Evolutionary conservation across 2,329 filamentous ascomycete genomes (phyloP), one percentile per base, ranked within the genome.

Genomic region (Pseudocercospora ulei): DNA sequence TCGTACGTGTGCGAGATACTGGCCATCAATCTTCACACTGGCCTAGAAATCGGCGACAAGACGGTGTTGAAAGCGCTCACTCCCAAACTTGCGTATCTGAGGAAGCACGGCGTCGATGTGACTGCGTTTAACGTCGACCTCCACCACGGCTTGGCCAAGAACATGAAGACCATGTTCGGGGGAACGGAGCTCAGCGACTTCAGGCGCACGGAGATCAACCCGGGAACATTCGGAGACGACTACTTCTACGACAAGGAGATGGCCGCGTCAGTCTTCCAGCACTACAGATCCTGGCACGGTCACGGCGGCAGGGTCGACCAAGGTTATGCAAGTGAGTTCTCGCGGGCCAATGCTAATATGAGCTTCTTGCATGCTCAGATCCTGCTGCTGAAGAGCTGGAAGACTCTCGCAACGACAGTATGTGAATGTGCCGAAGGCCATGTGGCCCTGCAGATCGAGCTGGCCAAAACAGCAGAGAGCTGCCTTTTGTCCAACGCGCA

Each of bases 281-380:
- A 82, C 54, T 82, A 94, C 59, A 69, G 75, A 39, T 77, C 78
- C 24, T 98, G 90, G 90, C 66, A 66, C 37, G 80, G 80, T 27
- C 43, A 23, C 30, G 43, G 18, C 17, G 33, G 33, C 19, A 69
- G 67, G 38, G 71, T 66, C 50, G 72, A 26, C 20, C 73, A 80
- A 53, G 87, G 87, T 0, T 93, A 93, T 62, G 72, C 74, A 46
- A 73, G 75, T 33, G 90, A 98, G 58, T 80, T 98, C 63, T 75
- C 79, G 54, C 77, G 78, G 44, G 90, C 88, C 26, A 98, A 98
- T 60, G 67, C 81, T 46, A 96, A 98, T 60, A 62, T 98, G 36
- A 93, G 87, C 14, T 69, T 94, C 20, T 85, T 98, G 20, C 86
- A 96, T 59, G 83, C 88, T 14, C 86, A 98, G 65, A 79, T 90